Evolutionary conservation across 768 basidiomycete genomes (phyloP), one percentile per base, ranked within the genome.

Genomic region (Leccinum imitatum): DNA sequence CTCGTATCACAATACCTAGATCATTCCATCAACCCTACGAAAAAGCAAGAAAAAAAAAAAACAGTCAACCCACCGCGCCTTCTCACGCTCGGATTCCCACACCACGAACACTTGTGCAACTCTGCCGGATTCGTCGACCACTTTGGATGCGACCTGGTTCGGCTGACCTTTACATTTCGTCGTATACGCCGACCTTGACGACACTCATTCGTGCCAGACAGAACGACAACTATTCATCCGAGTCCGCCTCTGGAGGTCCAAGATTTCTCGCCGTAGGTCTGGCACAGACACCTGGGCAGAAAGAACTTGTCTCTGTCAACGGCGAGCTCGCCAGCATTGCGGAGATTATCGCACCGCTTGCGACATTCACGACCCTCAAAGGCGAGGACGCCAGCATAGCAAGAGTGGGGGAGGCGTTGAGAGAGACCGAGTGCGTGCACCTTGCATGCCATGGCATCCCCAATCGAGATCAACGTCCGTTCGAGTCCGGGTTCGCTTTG

Each of bases 41-140:
- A 41, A n/a, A 9, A 37, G 14, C 1, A 35, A 14, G 6, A 14
- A 35, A 17, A 10, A 4, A 2, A 10, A 4, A 44, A 10, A n/a
- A 2, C 2, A 21, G 41, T 44, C 41, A 44, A 27, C 48, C 19
- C 62, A 79, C 80, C 79, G 77, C 13, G 78, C 73, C 57, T 71
- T 74, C 25, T 67, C 73, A 56, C 81, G 54, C 83, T 87, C 7
- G 86, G 85, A 59, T 87, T 87, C 6, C 80, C 77, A 60, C 87
- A 51, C 57, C 81, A 84, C 25, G 85, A 84, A 65, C 87, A 89
- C 25, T 79, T 73, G 70, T 84, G 87, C 46, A 89, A 71, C 39
- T 71, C 77, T 8, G 85, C 80, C 19, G 74, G 72, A 50, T 85
- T 83, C 19, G 71, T 68, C 59, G 77, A 81, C 63, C 84, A 75